Conservation (phyloP, 2,329 filamentous ascomycete genomes). For the Camillea tinctor region DNA sequence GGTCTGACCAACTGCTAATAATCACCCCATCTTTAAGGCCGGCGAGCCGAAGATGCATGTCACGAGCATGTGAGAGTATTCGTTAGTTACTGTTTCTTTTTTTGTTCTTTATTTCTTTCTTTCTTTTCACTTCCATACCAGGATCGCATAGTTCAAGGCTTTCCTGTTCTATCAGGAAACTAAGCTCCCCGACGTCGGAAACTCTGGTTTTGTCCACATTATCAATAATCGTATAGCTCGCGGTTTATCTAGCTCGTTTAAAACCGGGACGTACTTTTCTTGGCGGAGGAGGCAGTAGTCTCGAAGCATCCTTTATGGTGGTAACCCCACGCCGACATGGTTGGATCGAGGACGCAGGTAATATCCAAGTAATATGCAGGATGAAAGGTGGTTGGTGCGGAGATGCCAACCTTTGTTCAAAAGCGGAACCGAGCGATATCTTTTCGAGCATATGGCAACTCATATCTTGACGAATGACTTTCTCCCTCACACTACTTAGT, state of each 20-base stretch:
- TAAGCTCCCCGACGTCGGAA: background rate
- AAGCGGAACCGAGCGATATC: background rate
- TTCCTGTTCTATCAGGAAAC: background rate
- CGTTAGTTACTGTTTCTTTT: no score
- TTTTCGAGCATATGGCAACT: background rate
- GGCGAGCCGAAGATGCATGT: background rate
- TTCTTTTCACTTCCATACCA: background rate
- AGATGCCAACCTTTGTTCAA: background rate
- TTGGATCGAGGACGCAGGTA: no score
- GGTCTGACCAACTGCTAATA: background rate
- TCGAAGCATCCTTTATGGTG: background rate
- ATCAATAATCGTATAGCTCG: background rate
- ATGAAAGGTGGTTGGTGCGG: background rate
- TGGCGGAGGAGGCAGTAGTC: background rate
- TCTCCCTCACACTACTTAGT: background rate
- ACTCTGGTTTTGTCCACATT: background rate
- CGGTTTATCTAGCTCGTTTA: background rate
- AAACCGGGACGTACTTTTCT: background rate
- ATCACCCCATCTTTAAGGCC: background rate
- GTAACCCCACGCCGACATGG: background rate
- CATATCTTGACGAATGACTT: background rate
- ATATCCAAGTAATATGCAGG: no score
- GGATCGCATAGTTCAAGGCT: background rate
- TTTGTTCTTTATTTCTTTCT: no score
- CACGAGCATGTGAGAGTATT: background rate